phyloP scores from a whole-genome alignment of 2,329 filamentous ascomycete species.

The Ustulina deusta region DNA sequence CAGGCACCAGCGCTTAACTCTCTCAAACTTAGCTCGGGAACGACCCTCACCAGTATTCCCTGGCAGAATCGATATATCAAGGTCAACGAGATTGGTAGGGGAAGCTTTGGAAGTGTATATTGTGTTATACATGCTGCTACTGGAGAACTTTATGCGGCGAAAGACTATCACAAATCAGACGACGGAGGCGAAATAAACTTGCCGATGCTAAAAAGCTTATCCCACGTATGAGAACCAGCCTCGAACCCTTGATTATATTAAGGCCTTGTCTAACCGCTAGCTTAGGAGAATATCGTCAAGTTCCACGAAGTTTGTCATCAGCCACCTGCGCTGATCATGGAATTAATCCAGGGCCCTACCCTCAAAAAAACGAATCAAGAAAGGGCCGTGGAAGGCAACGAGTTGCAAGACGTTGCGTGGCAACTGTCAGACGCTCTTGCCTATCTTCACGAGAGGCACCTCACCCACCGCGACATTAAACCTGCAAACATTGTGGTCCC shows the following conservation, averaged over 20 bases:
- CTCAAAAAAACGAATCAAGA: background rate
- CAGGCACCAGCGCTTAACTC: no score
- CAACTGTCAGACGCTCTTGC: conserved; percentile 1
- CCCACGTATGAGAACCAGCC: background rate
- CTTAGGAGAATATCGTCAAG: conserved; percentile 11
- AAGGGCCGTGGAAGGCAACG: rapidly evolving
- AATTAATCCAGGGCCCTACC: background rate
- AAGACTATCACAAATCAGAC: background rate
- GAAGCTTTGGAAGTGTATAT: background rate
- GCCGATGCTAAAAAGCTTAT: background rate
- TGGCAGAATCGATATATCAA: background rate
- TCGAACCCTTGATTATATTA: background rate
- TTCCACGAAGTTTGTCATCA: background rate
- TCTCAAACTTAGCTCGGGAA: background rate
- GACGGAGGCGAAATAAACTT: background rate
- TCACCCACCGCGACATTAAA: conserved; percentile 29
- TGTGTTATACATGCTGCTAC: background rate
- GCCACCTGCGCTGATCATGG: conserved; percentile 8
- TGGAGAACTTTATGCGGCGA: background rate
- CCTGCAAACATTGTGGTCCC: conserved; percentile 21
- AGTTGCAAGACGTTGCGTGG: background rate
- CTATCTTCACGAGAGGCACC: background rate
- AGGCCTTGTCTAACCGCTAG: background rate
- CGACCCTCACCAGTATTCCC: background rate
- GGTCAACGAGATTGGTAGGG: background rate